Evolutionary conservation across 495 filamentous ascomycete species (phyloP).

Genomic region (Aspergillus mulundensis): DNA sequence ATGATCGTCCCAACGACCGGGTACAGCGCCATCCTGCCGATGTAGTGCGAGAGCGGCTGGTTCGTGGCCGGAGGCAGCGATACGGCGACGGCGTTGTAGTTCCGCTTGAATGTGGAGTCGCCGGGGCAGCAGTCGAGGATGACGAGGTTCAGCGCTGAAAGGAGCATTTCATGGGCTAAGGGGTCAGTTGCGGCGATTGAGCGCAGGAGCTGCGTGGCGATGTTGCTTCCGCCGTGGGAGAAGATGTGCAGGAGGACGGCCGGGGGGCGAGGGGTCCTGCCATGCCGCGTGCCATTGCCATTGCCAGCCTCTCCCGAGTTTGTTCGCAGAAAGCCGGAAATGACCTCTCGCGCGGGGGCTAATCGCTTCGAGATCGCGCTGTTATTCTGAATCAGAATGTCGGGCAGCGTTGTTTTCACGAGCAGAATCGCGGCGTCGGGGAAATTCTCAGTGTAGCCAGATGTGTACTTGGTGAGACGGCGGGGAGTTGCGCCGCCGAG

Average conservation of each 20-base stretch:
- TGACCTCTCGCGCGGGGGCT: neutral
- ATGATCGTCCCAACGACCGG: neutral
- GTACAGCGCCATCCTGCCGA: neutral
- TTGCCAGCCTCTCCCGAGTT: no score
- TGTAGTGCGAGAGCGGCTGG: neutral
- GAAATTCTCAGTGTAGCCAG: neutral
- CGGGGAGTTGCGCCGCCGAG: constrained; percentile 6
- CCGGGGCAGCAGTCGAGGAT: constrained; percentile 11
- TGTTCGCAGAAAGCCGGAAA: neutral
- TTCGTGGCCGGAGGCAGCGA: neutral
- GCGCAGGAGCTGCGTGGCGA: neutral
- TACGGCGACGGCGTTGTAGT: neutral
- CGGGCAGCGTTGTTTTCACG: no score
- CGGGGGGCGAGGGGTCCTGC: neutral
- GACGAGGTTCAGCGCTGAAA: neutral
- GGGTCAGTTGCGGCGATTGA: neutral
- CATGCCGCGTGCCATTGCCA: neutral
- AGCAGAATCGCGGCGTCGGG: neutral
- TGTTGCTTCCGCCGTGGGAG: constrained; percentile 11
- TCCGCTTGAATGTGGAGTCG: neutral
- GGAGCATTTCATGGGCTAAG: neutral
- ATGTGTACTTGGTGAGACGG: neutral
- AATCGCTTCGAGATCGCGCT: neutral
- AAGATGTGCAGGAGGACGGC: constrained; percentile 12
- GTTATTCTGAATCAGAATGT: neutral